Evolutionary conservation across 352 stramenopile genomes (phyloP).

Genomic region (Thalassiosira mediterranea): DNA sequence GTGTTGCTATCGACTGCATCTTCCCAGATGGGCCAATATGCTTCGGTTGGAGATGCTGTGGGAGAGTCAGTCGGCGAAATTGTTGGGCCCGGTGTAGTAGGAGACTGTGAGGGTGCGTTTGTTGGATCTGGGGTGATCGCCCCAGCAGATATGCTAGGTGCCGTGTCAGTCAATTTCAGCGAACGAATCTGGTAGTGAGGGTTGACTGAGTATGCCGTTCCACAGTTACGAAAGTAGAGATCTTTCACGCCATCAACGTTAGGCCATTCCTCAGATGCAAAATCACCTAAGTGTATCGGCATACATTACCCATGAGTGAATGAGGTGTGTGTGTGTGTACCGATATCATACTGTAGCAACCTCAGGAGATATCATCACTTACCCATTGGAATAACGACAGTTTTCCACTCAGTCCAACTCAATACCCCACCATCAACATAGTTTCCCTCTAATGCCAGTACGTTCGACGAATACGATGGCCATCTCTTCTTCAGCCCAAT

Average conservation of each 20-base stretch:
- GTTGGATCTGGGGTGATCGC: slow-evolving; percentile 1
- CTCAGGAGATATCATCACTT: background rate
- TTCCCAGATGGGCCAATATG: background rate
- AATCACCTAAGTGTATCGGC: background rate
- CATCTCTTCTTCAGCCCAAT: slow-evolving; percentile 16
- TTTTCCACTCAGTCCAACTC: slow-evolving; percentile 5
- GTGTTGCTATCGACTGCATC: background rate
- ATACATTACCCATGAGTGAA: too few relatives aligned
- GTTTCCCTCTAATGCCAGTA: slow-evolving; percentile 1
- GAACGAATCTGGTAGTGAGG: slow-evolving; percentile 10
- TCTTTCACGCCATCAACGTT: slow-evolving; percentile 17
- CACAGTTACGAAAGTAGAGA: slow-evolving; percentile 29
- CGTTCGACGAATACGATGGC: slow-evolving; percentile 7
- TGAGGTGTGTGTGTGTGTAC: background rate
- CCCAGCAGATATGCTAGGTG: slow-evolving; percentile 3
- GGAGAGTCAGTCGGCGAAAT: background rate
- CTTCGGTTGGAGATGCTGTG: slow-evolving; percentile 9
- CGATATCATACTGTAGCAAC: background rate
- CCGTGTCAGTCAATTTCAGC: slow-evolving; percentile 12
- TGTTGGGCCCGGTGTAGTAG: background rate
- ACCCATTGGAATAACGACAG: slow-evolving; percentile 22
- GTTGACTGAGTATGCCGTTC: slow-evolving; percentile 16
- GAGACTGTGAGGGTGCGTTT: background rate
- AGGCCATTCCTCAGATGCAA: slow-evolving; percentile 20
- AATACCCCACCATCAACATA: slow-evolving; percentile 21